A percentile compares a stretch with the other conserved stretches of the same genome.
Evolutionary conservation across 257 asterid species (phyloP).

Genomic region (Solanum tarijense): DNA sequence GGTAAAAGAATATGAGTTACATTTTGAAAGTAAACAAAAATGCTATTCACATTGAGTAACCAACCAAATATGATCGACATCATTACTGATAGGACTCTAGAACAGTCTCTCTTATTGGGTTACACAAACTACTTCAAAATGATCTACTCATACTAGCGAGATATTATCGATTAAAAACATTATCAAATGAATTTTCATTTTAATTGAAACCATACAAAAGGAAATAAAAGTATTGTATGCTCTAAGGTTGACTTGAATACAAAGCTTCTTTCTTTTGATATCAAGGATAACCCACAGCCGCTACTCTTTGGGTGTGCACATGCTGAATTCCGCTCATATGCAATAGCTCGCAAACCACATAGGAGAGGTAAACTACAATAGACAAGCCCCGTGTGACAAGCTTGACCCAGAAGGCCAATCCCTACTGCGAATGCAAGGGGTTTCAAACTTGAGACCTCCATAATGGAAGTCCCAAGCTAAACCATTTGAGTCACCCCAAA

Average conservation of each 20-base stretch:
- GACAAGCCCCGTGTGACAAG: neutral
- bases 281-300: neutral
- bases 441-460: neutral
- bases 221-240: neutral
- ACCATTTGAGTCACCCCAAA: neutral
- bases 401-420: neutral
- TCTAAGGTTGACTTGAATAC: neutral
- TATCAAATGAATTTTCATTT: neutral
- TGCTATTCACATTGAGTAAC: neutral
- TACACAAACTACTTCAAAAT: neutral
- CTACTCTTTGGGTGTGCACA: neutral
- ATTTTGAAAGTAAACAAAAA: neutral
- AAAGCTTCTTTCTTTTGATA: neutral
- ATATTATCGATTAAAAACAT: neutral
- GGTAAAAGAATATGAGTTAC: neutral
- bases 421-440: neutral
- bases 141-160: neutral
- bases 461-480: neutral
- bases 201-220: neutral
- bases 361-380: neutral
- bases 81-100: neutral
- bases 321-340: neutral
- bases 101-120: neutral
- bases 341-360: neutral
- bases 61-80: neutral